phyloP scores from a whole-genome alignment of 2,329 filamentous ascomycete genomes.

The Scedosporium apiospermum region DNA sequence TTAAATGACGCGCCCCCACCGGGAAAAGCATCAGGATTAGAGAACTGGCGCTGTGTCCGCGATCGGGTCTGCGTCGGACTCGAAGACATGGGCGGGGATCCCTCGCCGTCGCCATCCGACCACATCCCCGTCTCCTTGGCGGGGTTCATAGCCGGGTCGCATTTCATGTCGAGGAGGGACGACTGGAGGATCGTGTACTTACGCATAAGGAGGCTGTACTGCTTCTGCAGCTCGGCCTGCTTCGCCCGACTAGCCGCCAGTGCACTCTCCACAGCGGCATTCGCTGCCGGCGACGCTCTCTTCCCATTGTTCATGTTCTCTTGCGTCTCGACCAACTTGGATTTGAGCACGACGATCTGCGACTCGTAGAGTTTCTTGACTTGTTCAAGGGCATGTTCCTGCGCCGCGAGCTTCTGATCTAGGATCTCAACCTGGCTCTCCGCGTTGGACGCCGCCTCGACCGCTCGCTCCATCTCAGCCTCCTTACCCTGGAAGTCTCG shows the following conservation, averaged over 20 bases:
- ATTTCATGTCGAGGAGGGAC: conserved; percentile 34
- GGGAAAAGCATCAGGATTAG: conserved; percentile 34
- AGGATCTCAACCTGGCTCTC: conserved; percentile 50
- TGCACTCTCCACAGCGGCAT: conserved; percentile 31
- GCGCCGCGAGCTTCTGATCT: conserved; percentile 44
- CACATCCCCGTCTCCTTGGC: neutral
- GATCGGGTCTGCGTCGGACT: conserved; percentile 22
- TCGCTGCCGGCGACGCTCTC: conserved; percentile 17
- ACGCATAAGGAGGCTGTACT: conserved; percentile 37
- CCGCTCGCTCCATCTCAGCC: conserved; percentile 45
- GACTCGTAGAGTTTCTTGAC: conserved; percentile 33
- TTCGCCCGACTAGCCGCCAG: conserved; percentile 43
- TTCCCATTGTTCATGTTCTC: conserved; percentile 17
- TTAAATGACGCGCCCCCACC: conserved; percentile 16
- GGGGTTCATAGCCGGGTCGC: neutral
- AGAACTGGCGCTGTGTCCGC: conserved; percentile 29
- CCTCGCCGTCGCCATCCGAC: conserved; percentile 12
- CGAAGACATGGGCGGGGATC: conserved; percentile 15
- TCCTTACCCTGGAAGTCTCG: conserved; percentile 56
- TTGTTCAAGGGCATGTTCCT: conserved; percentile 35
- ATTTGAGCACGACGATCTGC: conserved; percentile 38
- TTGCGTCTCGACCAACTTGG: conserved; percentile 30
- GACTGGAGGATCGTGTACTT: conserved; percentile 45
- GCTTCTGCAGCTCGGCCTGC: conserved; percentile 43
- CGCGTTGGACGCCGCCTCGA: conserved; percentile 48